phyloP scores from a whole-genome alignment of 768 basidiomycete genomes.

The Lactarius hatsudake region DNA sequence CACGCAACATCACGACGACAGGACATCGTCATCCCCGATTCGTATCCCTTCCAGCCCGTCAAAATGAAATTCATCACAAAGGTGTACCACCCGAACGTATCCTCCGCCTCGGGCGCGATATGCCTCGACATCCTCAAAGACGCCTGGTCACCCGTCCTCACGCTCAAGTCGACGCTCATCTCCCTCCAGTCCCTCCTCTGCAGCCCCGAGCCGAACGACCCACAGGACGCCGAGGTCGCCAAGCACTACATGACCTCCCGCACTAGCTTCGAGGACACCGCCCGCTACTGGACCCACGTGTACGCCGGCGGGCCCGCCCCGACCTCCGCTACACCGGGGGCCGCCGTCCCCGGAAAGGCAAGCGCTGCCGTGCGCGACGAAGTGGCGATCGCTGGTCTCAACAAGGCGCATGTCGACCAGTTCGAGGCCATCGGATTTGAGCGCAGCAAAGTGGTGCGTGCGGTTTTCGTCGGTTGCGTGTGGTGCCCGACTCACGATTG shows the following conservation, averaged over 20 bases:
- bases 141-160: slow-evolving; percentile 94
- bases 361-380: slow-evolving; percentile 38
- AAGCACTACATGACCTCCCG: slow-evolving; percentile 94
- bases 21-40: slow-evolving; percentile 92
- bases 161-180: slow-evolving; percentile 94
- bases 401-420: slow-evolving; percentile 77
- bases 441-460: slow-evolving; percentile 69
- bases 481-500: background rate
- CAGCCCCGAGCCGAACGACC: slow-evolving; percentile 93
- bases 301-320: slow-evolving; percentile 74
- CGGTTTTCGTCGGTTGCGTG: background rate
- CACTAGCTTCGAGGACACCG: slow-evolving; percentile 85
- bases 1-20: slow-evolving; percentile 33
- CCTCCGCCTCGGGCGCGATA: slow-evolving; percentile 91
- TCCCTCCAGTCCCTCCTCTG: slow-evolving; percentile 91
- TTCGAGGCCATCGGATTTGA: slow-evolving; percentile 85
- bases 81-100: slow-evolving; percentile 94
- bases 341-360: slow-evolving; percentile 13
- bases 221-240: slow-evolving; percentile 97
- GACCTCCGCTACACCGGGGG: slow-evolving; percentile 27
- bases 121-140: slow-evolving; percentile 89
- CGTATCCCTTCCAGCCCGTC: slow-evolving; percentile 91
- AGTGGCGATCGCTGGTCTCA: slow-evolving; percentile 74
- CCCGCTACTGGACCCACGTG: slow-evolving; percentile 89
- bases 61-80: slow-evolving; percentile 99